These are phyloP conservation scores for Bassia scoparia DNA, from an alignment of 148 eudicot genomes.

Conservation along the genomic window DNA sequence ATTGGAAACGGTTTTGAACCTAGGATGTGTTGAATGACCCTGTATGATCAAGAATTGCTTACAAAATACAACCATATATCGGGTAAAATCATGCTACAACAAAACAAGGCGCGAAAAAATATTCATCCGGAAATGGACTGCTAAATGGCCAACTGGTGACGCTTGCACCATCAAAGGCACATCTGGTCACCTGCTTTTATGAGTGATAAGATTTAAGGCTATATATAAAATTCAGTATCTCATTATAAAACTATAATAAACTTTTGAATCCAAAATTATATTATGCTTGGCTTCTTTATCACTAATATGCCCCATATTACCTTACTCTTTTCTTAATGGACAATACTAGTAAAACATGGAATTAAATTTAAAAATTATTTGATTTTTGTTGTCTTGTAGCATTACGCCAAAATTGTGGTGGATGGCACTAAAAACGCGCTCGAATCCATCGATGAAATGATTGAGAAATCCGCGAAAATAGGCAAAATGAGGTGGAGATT, in stretches of 20 bases:
- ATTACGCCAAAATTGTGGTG: conserved; percentile 77
- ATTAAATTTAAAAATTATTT: no score
- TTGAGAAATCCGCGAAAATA: no score
- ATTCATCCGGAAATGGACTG: conserved; percentile 68
- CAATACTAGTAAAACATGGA: no score
- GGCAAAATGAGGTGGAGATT: conserved; percentile 69
- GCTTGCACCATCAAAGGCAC: conserved; percentile 82
- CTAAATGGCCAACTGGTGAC: conserved; percentile 86
- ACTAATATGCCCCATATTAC: no score
- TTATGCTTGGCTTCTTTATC: no score
- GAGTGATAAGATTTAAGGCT: conserved; percentile 83
- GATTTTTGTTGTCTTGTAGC: no score
- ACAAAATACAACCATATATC: conserved; percentile 54
- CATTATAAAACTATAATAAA: no score
- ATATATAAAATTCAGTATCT: no score
- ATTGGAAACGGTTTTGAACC: conserved; percentile 89
- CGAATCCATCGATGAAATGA: conserved; percentile 35
- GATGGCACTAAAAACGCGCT: conserved; percentile 70
- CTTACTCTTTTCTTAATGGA: no score
- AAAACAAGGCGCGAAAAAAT: conserved; percentile 74
- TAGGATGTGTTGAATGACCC: conserved; percentile 71
- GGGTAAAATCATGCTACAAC: conserved; percentile 84
- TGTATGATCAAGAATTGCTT: conserved; percentile 64
- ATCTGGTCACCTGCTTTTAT: conserved; percentile 82
- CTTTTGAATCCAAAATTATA: no score